A percentile compares a stretch with the other conserved stretches of the same genome.
Evolutionary conservation across 1,284 basidiomycete species (phyloP).

Genomic region (Heterobasidion occidentale): DNA sequence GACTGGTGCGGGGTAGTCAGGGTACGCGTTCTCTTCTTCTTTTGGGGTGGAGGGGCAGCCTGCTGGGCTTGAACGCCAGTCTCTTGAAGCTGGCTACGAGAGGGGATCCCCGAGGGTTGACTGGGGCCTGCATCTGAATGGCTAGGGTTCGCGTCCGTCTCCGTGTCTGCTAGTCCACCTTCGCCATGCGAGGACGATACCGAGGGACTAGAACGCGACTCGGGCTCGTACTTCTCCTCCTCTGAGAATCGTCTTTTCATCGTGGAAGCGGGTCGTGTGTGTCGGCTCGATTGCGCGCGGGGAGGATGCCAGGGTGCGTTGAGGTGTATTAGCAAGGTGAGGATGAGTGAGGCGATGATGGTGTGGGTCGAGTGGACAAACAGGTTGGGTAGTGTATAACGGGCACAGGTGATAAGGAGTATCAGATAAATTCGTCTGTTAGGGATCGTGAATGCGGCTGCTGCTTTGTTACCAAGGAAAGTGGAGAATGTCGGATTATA

Average conservation of each 20-base stretch:
- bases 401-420: neutral
- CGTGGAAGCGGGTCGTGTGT: neutral
- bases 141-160: slow-evolving; percentile 31
- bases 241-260: slow-evolving; percentile 12
- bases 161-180: slow-evolving; percentile 45
- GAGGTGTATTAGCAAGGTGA: neutral
- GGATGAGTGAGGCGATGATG: neutral
- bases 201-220: slow-evolving; percentile 31
- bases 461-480: slow-evolving; percentile 10
- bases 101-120: slow-evolving; percentile 12
- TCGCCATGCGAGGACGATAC: slow-evolving; percentile 36
- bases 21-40: slow-evolving; percentile 74
- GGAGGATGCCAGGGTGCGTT: neutral
- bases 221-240: slow-evolving; percentile 5
- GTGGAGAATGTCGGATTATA: slow-evolving; percentile 8
- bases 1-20: slow-evolving; percentile 81
- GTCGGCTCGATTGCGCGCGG: too few species aligned
- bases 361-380: neutral
- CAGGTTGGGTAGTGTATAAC: slow-evolving; percentile 3
- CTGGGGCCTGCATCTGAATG: slow-evolving; percentile 22
- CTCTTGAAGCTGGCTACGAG: neutral
- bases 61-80: neutral
- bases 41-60: slow-evolving; percentile 29
- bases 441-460: slow-evolving; percentile 10
- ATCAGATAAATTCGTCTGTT: neutral